Evolutionary conservation across 306 rosid species (phyloP).

Genomic region (Malus asiatica): DNA sequence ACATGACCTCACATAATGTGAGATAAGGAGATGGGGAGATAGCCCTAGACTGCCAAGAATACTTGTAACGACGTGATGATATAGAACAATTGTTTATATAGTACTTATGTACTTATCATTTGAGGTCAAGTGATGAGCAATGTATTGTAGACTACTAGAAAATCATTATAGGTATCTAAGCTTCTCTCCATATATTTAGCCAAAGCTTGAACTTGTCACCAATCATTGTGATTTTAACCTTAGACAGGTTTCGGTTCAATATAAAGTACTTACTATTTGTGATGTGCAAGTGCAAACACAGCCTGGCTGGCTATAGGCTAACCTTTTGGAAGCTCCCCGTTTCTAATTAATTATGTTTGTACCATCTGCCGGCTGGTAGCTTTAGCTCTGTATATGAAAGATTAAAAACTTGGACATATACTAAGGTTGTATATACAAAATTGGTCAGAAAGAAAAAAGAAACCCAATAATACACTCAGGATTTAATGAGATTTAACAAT

Average conservation of each 20-base stretch:
- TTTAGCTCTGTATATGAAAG: background rate
- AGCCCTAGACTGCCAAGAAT: background rate
- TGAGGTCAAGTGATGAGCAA: too few species aligned
- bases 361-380: background rate
- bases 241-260: background rate
- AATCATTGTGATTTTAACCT: slow-evolving; percentile 1
- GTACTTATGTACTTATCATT: background rate
- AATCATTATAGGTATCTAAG: background rate
- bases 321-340: background rate
- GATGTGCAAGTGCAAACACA: background rate
- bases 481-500: background rate
- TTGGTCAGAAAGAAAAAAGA: background rate
- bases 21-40: background rate
- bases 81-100: too few species aligned
- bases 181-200: background rate
- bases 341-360: slow-evolving; percentile 1
- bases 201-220: background rate
- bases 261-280: background rate
- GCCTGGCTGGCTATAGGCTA: background rate
- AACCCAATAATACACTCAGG: background rate
- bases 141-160: too few species aligned
- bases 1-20: background rate
- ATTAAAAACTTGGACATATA: background rate
- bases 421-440: background rate
- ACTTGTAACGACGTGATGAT: background rate